Evolutionary conservation across 2,329 filamentous ascomycete species (phyloP), one percentile per base, ranked within the genome.

Genomic region (Phialophora chinensis): DNA sequence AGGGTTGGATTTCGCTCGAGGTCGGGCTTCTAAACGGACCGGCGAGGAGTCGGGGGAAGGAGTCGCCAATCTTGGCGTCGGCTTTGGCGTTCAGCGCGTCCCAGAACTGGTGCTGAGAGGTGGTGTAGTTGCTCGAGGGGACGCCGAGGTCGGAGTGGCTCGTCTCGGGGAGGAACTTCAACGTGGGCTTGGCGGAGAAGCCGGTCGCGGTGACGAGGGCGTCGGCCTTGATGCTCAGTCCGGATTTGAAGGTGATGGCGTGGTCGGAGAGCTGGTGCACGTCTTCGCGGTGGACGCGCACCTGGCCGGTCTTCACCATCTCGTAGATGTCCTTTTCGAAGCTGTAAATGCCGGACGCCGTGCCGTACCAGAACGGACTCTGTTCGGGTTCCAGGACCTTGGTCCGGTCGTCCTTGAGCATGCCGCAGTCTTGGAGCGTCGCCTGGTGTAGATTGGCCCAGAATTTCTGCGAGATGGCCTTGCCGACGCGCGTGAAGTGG

Each of bases 331-430:
- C 79, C 4, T 79, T 82, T 0, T 82, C 80, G 71, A 87, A 90
- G 73, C 88, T 90, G 62, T 86, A 79, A 59, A 90, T 88, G 60
- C 84, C 85, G 27, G 89, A 79, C 4, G 81, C 83, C 7, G 82
- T 82, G 1, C 82, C 86, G 4, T 82, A 81, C 76, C 84, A 88
- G 74, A 85, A 83, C 38, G 81, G 74, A 2, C 79, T 79, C 81
- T 64, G 62, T 50, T 72, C 68, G 8, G 71, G 71, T 69, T 80
- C 78, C 60, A 85, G 72, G 62, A 83, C 81, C 27, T 75, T 76
- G 3, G 77, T 79, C 65, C 82, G 78, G 1, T 77, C 75, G 57
- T 82, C 76, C 14, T 77, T 73, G 62, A 83, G 77, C 72, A 82
- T 83, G n/a, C 77, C 76, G 62, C 83, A 83, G 8, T 82, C 72